Evolutionary conservation across 805 yeast species (phyloP).

Genomic region (Candida morakotiae): DNA sequence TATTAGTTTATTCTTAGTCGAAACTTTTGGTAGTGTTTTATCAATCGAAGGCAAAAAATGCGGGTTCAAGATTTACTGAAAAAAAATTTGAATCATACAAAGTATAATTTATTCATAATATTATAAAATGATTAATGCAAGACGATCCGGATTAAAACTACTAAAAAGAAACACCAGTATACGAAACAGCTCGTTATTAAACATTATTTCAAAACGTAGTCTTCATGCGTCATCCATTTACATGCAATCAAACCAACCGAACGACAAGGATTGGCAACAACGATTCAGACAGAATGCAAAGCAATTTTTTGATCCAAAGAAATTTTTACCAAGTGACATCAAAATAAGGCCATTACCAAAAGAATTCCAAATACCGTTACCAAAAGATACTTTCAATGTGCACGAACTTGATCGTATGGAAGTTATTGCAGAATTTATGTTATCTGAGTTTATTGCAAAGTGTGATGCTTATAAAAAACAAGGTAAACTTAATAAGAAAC

Average conservation of each 20-base stretch:
- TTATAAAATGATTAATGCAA: neutral
- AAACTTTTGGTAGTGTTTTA: constrained; percentile 6
- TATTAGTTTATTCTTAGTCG: too few relatives aligned
- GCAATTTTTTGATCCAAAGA: neutral
- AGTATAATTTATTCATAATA: too few relatives aligned
- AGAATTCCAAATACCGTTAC: constrained; percentile 2
- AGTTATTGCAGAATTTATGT: constrained; percentile 6
- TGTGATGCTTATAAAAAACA: constrained; percentile 5
- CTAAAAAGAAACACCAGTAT: neutral
- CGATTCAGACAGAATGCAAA: constrained; percentile 1
- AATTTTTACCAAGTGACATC: neutral
- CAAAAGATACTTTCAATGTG: constrained; percentile 7
- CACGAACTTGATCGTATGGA: constrained; percentile 5
- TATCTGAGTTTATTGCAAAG: constrained; percentile 6
- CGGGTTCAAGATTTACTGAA: neutral
- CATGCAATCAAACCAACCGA: neutral
- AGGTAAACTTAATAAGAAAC: neutral
- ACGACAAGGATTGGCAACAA: constrained; percentile 2
- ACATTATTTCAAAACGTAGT: neutral
- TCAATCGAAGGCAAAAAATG: constrained; percentile 1
- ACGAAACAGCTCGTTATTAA: neutral
- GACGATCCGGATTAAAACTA: constrained; percentile 1
- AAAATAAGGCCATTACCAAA: constrained; percentile 2
- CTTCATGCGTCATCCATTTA: neutral
- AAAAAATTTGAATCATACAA: neutral